Evolutionary conservation across 495 filamentous ascomycete genomes (phyloP).

Genomic region (Penicillium steckii): DNA sequence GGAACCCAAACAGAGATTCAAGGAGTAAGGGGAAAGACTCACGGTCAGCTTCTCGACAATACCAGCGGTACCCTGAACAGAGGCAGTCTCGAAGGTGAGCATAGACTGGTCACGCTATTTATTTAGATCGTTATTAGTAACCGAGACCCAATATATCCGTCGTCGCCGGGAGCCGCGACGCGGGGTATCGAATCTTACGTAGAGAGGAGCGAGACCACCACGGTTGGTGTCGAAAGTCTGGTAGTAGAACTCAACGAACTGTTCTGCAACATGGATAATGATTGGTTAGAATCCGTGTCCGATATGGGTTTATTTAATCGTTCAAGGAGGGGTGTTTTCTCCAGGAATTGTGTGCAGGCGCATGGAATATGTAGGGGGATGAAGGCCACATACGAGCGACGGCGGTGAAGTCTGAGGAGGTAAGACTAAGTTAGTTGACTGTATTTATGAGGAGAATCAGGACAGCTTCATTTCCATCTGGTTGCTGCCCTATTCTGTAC

Average conservation of each 20-base stretch:
- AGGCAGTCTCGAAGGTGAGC: constrained; percentile 82
- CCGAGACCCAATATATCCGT: not conserved
- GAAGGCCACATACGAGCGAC: constrained; percentile 53
- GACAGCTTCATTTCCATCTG: constrained; percentile 1
- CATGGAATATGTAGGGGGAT: constrained; percentile 1
- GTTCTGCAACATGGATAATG: constrained; percentile 46
- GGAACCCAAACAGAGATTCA: not conserved
- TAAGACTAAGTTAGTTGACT: constrained; percentile 17
- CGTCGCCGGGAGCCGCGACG: not conserved
- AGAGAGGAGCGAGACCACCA: constrained; percentile 61
- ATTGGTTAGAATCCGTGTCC: constrained; percentile 20
- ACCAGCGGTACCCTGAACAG: constrained; percentile 51
- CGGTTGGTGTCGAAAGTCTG: constrained; percentile 74
- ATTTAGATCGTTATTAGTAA: not conserved
- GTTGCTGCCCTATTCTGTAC: constrained; percentile 2
- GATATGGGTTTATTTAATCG: not conserved
- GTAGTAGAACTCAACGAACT: constrained; percentile 91
- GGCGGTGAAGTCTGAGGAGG: constrained; percentile 44
- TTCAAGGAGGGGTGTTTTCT: not conserved
- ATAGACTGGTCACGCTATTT: constrained; percentile 78
- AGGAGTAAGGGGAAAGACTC: constrained; percentile 21
- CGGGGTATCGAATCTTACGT: constrained; percentile 53
- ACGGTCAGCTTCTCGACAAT: constrained; percentile 83
- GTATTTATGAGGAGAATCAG: not conserved
- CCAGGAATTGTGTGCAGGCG: constrained; percentile 6